Percentiles rank a stretch among this genome's conserved stretches.
These are phyloP conservation scores for Ganoderma resinaceum DNA, from an alignment of 1,284 basidiomycete species.

Conservation along the genomic window DNA sequence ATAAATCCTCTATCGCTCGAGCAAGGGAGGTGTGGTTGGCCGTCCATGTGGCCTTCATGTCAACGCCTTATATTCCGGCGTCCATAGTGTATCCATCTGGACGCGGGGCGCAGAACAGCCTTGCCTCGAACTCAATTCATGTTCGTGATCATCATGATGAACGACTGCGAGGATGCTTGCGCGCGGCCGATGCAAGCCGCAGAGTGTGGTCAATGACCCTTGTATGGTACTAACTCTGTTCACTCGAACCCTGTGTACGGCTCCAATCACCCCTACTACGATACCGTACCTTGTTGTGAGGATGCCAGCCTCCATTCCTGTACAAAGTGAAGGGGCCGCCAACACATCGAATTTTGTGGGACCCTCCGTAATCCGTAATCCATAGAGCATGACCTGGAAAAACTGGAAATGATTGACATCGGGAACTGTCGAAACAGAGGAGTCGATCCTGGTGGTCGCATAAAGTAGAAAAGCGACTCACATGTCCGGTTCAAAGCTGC, in stretches of 20 bases:
- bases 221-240: background rate
- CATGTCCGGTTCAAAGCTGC: background rate
- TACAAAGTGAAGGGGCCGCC: background rate
- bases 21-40: background rate
- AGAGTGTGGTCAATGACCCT: background rate
- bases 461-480: background rate
- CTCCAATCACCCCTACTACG: background rate
- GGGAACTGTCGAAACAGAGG: background rate
- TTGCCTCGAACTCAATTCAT: background rate
- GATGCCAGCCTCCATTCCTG: background rate
- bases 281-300: background rate
- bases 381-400: too few species aligned
- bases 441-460: background rate
- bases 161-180: background rate
- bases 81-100: background rate
- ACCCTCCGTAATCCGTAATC: too few species aligned
- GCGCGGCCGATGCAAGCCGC: background rate
- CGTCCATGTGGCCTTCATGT: background rate
- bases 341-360: too few species aligned
- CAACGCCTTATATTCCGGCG: background rate
- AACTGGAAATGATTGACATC: background rate
- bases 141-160: background rate
- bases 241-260: background rate
- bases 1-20: background rate
- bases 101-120: background rate